A percentile compares a stretch with the other conserved stretches of the same genome.
These are phyloP conservation scores for Astrocystis sublimbata DNA, from an alignment of 495 filamentous ascomycete genomes.

Conservation along the genomic window DNA sequence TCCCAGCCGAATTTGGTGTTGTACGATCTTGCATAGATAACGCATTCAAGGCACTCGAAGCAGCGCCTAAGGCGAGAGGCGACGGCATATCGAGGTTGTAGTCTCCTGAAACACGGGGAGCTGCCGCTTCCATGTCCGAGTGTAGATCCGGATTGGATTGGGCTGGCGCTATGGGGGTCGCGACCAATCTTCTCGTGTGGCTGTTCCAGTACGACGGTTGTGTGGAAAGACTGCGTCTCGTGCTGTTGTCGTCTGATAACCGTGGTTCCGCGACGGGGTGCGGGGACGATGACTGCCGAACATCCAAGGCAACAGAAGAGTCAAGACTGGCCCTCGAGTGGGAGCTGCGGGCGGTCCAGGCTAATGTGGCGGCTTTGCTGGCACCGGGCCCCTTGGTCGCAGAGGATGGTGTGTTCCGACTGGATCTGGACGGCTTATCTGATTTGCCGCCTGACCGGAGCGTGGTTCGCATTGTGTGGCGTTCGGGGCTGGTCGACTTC, in stretches of 20 bases:
- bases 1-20: slow-evolving; percentile 17
- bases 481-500: slow-evolving; percentile 79
- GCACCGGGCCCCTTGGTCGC: slow-evolving; percentile 53
- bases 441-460: slow-evolving; percentile 63
- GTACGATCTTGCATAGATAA: slow-evolving; percentile 31
- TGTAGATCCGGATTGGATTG: slow-evolving; percentile 23
- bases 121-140: slow-evolving; percentile 25
- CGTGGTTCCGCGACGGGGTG: slow-evolving; percentile 18
- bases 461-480: slow-evolving; percentile 80
- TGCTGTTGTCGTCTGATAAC: slow-evolving; percentile 22
- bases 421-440: slow-evolving; percentile 60
- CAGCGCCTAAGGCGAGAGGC: slow-evolving; percentile 47
- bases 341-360: slow-evolving; percentile 70
- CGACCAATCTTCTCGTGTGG: slow-evolving; percentile 44
- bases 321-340: slow-evolving; percentile 24
- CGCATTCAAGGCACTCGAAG: slow-evolving; percentile 47
- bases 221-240: slow-evolving; percentile 31
- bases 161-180: slow-evolving; percentile 27
- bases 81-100: slow-evolving; percentile 27
- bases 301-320: slow-evolving; percentile 21
- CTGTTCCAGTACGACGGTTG: slow-evolving; percentile 44
- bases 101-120: slow-evolving; percentile 29
- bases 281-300: slow-evolving; percentile 16
- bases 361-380: slow-evolving; percentile 83
- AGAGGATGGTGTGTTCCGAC: slow-evolving; percentile 32